Base-by-base conservation (phyloP, 352 stramenopile genomes). In the Pythium biforme region DNA sequence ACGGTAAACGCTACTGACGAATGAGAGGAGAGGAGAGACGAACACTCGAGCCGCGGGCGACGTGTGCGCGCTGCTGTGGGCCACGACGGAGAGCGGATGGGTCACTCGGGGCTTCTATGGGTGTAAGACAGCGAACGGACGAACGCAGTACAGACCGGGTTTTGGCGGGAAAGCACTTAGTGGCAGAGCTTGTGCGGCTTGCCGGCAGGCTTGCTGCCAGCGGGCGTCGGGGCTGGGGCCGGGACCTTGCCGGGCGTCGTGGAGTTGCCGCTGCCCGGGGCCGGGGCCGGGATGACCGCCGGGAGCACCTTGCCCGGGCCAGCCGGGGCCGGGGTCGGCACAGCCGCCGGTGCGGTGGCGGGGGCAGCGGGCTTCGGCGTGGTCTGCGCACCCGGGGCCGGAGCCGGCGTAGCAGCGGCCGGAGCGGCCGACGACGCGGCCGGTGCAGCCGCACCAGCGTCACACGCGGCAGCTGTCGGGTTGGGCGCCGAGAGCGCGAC, bases 171-270 rank as follows among this genome's bases (percentile, higher is more conserved):
- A 41, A 26, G 26, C 41, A 26, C 22, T 46, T 61, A 61, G 19
- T 43, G n/a, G 41, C 55, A 61, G 41, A 61, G 27, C 55, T 61
- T 61, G 55, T 48, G 34, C 52, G 52, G n/a, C 50, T 57, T 57
- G 50, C 29, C 50, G 20, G 27, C 31, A 17, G 25, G 25, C 41
- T 53, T 41, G 55, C 43, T 62, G 43, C 23, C 43, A 17, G 41
- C 55, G 11, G 54, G 41, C 27, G 55, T 55, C 43, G 55, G 45
- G 19, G 45, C 46, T 31, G 55, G 45, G 19, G 45, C 46, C 9
- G 55, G 43, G 27, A 41, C 55, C 19, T 47, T 22, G 33, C 45
- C 39, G 8, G 51, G 19, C 14, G 14, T 20, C 15, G 34, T 40
- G 8, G 25, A 47, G 31, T 22, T 17, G 52, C 19, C 47, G 25